Percentiles rank a stretch among this genome's conserved stretches.
These are phyloP conservation scores for Colletotrichum sp. DNA, from an alignment of 2,329 filamentous ascomycete genomes.

Conservation along the genomic window DNA sequence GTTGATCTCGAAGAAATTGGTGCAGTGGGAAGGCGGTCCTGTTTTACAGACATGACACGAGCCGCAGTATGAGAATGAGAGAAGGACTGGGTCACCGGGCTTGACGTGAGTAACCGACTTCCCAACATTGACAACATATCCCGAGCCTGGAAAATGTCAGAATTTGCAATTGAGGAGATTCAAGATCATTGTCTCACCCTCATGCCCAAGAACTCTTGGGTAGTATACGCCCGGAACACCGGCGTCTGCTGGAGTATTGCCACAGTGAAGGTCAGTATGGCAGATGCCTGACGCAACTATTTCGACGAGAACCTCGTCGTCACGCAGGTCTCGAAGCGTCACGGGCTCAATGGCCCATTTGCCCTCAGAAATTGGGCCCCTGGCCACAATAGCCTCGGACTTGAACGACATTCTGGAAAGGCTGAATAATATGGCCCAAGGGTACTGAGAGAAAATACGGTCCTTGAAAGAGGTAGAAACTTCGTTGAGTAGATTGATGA, in stretches of 20 bases:
- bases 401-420: slow-evolving; percentile 24
- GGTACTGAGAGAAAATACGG: not conserved
- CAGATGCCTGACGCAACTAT: slow-evolving; percentile 60
- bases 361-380: slow-evolving; percentile 33
- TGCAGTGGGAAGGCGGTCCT: slow-evolving; percentile 52
- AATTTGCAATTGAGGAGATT: no score
- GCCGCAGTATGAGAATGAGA: slow-evolving; percentile 40
- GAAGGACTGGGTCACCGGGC: slow-evolving; percentile 61
- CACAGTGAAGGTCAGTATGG: slow-evolving; percentile 57
- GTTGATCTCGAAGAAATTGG: slow-evolving; percentile 52
- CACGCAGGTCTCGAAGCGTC: slow-evolving; percentile 25
- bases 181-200: slow-evolving; percentile 38
- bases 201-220: slow-evolving; percentile 53
- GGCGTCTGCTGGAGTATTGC: slow-evolving; percentile 28
- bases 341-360: slow-evolving; percentile 36
- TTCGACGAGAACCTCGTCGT: slow-evolving; percentile 55
- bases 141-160: slow-evolving; percentile 33
- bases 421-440: not conserved
- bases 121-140: slow-evolving; percentile 48
- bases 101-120: slow-evolving; percentile 51
- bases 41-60: slow-evolving; percentile 52
- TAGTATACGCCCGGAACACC: slow-evolving; percentile 18
- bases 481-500: not conserved
- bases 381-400: slow-evolving; percentile 33
- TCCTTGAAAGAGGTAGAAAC: not conserved